Evolutionary conservation across 345 rosid genomes (phyloP).

Genomic region (Barbarea vulgaris): DNA sequence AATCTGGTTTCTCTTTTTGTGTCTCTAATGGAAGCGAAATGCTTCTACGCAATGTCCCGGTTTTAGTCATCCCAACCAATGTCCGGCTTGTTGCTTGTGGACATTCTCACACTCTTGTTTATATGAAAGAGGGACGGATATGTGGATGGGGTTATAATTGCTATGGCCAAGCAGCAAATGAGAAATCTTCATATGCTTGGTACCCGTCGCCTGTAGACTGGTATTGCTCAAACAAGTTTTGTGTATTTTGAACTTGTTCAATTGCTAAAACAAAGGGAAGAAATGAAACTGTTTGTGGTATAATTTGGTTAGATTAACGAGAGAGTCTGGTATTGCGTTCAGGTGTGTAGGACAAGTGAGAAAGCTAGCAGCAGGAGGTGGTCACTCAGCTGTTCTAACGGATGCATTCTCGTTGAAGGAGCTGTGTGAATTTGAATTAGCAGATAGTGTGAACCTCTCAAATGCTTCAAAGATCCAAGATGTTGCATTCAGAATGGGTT

Average conservation of each 20-base stretch:
- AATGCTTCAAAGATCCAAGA: conserved; percentile 82
- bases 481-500: conserved; percentile 77
- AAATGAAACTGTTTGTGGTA: neutral
- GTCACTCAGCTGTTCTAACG: conserved; percentile 92
- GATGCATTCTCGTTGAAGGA: conserved; percentile 96
- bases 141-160: conserved; percentile 98
- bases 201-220: conserved; percentile 97
- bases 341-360: conserved; percentile 96
- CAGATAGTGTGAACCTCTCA: conserved; percentile 65
- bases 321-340: conserved; percentile 30
- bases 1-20: conserved; percentile 63
- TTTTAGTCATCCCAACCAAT: conserved; percentile 63
- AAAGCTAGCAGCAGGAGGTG: conserved; percentile 97
- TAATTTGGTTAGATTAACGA: neutral
- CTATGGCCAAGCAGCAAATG: conserved; percentile 96
- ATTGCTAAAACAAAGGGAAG: neutral
- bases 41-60: conserved; percentile 75
- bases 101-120: conserved; percentile 83
- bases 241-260: conserved; percentile 7
- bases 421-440: conserved; percentile 88
- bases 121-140: conserved; percentile 73
- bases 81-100: conserved; percentile 94
- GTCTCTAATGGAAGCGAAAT: conserved; percentile 59
- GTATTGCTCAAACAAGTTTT: conserved; percentile 48
- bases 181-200: conserved; percentile 90